These are phyloP conservation scores for Calonectria multiphialidica DNA, from an alignment of 2,329 filamentous ascomycete genomes.

Conservation along the genomic window DNA sequence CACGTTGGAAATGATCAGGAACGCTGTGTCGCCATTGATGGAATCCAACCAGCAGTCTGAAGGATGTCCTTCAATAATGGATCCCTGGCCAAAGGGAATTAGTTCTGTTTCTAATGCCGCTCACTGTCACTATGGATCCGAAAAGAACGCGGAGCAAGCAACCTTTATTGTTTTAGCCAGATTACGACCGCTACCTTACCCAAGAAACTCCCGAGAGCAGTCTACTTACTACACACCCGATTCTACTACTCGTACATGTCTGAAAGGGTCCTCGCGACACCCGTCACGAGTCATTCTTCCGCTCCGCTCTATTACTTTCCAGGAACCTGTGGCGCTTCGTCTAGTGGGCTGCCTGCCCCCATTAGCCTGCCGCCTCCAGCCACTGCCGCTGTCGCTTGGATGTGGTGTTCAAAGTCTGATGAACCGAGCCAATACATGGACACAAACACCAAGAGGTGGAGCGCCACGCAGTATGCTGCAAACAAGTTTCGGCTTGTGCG, in stretches of 20 bases:
- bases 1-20: conserved; percentile 8
- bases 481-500: conserved; percentile 94
- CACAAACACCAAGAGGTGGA: conserved; percentile 89
- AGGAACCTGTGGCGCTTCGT: conserved; percentile 41
- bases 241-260: conserved; percentile 22
- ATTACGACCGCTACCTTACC: conserved; percentile 8
- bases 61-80: neutral
- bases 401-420: conserved; percentile 72
- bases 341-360: conserved; percentile 39
- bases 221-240: conserved; percentile 5
- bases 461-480: conserved; percentile 87
- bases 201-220: conserved; percentile 17
- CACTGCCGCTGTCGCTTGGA: conserved; percentile 62
- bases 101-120: conserved; percentile 15
- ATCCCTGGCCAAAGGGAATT: neutral
- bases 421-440: conserved; percentile 88
- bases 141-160: neutral
- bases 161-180: neutral
- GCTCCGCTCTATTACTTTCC: conserved; percentile 32
- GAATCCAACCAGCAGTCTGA: conserved; percentile 6
- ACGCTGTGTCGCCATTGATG: neutral
- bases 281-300: conserved; percentile 7
- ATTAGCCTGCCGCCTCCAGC: conserved; percentile 35
- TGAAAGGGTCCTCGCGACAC: conserved; percentile 16
- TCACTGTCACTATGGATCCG: neutral